Conservation (phyloP, 2,329 filamentous ascomycete species). For the Pyrenophora tritici-repentis region DNA sequence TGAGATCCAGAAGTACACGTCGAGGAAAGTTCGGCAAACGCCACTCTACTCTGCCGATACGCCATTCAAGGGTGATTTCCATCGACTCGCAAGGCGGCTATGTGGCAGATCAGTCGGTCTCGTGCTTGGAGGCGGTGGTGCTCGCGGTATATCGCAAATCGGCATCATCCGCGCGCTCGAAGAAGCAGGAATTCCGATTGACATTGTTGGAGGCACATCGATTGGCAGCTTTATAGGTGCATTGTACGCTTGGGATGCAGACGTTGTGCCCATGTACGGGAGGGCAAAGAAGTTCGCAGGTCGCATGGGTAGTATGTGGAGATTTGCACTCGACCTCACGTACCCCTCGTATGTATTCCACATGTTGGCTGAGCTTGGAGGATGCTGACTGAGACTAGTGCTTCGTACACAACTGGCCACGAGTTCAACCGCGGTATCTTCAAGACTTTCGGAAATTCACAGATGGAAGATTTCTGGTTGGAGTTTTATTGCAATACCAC, state of each 20-base stretch:
- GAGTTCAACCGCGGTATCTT: slow-evolving; percentile 99
- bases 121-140: slow-evolving; percentile 91
- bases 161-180: slow-evolving; percentile 94
- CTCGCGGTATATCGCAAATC: slow-evolving; percentile 87
- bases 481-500: slow-evolving; percentile 99
- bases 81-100: slow-evolving; percentile 83
- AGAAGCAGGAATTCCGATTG: slow-evolving; percentile 94
- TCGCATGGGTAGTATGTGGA: slow-evolving; percentile 99
- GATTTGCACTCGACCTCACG: slow-evolving; percentile 94
- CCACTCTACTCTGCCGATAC: slow-evolving; percentile 90
- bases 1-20: slow-evolving; percentile 98
- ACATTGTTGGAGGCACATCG: slow-evolving; percentile 92
- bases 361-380: neutral
- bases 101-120: slow-evolving; percentile 95
- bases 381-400: slow-evolving; percentile 46
- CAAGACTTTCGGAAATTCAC: slow-evolving; percentile 94
- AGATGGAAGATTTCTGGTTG: slow-evolving; percentile 99
- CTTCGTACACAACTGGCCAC: slow-evolving; percentile 96
- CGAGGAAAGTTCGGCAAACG: slow-evolving; percentile 83
- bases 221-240: slow-evolving; percentile 96
- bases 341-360: slow-evolving; percentile 71
- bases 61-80: slow-evolving; percentile 95
- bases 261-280: slow-evolving; percentile 95
- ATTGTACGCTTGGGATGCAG: slow-evolving; percentile 92
- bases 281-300: slow-evolving; percentile 96